phyloP scores from a whole-genome alignment of 768 basidiomycete genomes.

The Boletus vinaceobasis region DNA sequence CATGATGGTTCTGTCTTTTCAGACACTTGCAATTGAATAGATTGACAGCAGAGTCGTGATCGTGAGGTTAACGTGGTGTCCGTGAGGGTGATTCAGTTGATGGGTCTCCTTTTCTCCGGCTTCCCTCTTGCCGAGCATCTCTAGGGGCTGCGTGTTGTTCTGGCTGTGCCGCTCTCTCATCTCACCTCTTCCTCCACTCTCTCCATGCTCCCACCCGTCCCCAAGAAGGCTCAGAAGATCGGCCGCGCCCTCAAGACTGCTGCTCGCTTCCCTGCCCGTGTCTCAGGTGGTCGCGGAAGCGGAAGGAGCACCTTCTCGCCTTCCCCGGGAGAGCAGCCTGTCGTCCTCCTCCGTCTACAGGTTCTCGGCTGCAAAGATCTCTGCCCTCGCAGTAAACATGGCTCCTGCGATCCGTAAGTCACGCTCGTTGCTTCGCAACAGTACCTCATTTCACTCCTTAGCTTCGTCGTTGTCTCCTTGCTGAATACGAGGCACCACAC shows the following conservation, averaged over 20 bases:
- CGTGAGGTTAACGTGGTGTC: no score
- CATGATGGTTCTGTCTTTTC: neutral
- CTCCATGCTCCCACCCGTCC: conserved; percentile 31
- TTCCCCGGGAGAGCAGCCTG: conserved; percentile 57
- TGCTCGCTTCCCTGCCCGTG: conserved; percentile 50
- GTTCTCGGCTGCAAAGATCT: conserved; percentile 63
- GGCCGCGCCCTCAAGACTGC: conserved; percentile 60
- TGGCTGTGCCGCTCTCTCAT: conserved; percentile 10
- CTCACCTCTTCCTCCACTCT: neutral
- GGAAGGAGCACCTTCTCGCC: conserved; percentile 41
- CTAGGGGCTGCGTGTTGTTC: conserved; percentile 11
- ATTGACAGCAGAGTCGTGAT: no score
- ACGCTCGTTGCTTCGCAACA: neutral
- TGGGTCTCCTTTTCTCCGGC: neutral
- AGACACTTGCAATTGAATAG: neutral
- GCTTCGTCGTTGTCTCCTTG: conserved; percentile 67
- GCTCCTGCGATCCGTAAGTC: conserved; percentile 76
- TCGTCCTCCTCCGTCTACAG: conserved; percentile 66
- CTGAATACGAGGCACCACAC: conserved; percentile 63
- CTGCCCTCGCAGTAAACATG: conserved; percentile 60
- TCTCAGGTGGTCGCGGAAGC: conserved; percentile 39
- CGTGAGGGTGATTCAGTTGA: neutral
- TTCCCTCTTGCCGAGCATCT: neutral
- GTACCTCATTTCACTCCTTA: conserved; percentile 26
- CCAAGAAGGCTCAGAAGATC: conserved; percentile 48